Base-by-base conservation (phyloP, 2,329 filamentous ascomycete species). In the Teratosphaeria pseudoeucalypti region DNA sequence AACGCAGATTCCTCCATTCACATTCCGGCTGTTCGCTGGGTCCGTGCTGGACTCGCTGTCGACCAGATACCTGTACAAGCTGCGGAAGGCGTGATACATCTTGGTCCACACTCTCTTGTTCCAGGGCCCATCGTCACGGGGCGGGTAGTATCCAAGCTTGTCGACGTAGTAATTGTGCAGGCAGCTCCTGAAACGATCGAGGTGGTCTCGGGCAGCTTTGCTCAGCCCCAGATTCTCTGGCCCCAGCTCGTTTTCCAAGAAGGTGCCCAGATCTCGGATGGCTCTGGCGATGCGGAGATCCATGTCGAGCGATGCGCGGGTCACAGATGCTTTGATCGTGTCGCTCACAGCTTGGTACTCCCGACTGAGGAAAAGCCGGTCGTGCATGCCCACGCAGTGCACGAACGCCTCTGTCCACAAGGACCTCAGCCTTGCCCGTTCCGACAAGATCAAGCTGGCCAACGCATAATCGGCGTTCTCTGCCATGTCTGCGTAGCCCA, bases 321-420 rank as follows among this genome's bases (percentile, higher is more conserved):
- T 83, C 34, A 92, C 82, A 6, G 89, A 77, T n/a, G 82, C 82
- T 62, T 83, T 84, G 1, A 87, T 85, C 1, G 78, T 58, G 6
- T 61, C 29, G 29, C 57, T 57, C 74, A 81, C 65, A 75, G 86
- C 85, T 70, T 81, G 75, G 62, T 85, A 88, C 62, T 88, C 87
- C 1, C 79, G 70, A 64, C 80, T 82, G 6, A 74, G 67, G 49
- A 78, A 75, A 5, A 92, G 62, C 29, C 77, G 76, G 23, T 87
- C 82, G 61, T 81, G 82, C 88, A 92, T 91, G 52, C 89, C 89
- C 39, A 87, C 86, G 68, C 88, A 90, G 68, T 94, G 89, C 14
- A 82, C 80, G 72, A 92, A 90, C 0, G 89, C 85, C 67, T 89
- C 82, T 11, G 85, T 80, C 77, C 89, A 92, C 12, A 89, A 73